These are phyloP conservation scores for Cryptococcus deneoformans DNA, from an alignment of 1,284 basidiomycete species.

Conservation along the genomic window DNA sequence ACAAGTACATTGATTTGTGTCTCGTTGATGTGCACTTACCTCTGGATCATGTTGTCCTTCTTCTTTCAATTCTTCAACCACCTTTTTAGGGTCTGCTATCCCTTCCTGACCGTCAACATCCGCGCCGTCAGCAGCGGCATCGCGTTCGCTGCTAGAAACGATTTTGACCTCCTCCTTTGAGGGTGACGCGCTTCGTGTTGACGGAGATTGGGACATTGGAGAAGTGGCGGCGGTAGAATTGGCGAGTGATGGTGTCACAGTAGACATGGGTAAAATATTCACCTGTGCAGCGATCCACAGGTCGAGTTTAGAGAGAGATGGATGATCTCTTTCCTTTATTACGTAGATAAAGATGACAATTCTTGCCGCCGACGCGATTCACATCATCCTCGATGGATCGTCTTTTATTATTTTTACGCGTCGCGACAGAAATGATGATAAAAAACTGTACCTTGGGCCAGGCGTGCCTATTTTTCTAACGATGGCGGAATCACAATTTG, in stretches of 20 bases:
- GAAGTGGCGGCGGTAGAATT: conserved; percentile 27
- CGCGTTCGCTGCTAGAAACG: conserved; percentile 4
- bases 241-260: conserved; percentile 12
- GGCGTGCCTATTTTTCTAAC: no score
- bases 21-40: conserved; percentile 13
- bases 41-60: conserved; percentile 38
- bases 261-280: not conserved
- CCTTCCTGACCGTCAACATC: conserved; percentile 5
- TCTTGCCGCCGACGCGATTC: no score
- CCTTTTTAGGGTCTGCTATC: conserved; percentile 8
- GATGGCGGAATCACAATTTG: no score
- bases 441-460: no score
- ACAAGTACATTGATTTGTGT: not conserved
- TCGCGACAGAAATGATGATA: no score
- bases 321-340: no score
- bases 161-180: conserved; percentile 2
- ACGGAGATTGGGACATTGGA: conserved; percentile 37
- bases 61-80: conserved; percentile 18
- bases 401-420: no score
- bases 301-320: no score
- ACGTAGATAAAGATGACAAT: no score
- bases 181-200: conserved; percentile 3
- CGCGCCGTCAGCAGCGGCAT: not conserved
- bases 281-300: not conserved
- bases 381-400: no score